Evolutionary conservation across 2,329 filamentous ascomycete species (phyloP).

Genomic region (Aspergillus costaricaensis): DNA sequence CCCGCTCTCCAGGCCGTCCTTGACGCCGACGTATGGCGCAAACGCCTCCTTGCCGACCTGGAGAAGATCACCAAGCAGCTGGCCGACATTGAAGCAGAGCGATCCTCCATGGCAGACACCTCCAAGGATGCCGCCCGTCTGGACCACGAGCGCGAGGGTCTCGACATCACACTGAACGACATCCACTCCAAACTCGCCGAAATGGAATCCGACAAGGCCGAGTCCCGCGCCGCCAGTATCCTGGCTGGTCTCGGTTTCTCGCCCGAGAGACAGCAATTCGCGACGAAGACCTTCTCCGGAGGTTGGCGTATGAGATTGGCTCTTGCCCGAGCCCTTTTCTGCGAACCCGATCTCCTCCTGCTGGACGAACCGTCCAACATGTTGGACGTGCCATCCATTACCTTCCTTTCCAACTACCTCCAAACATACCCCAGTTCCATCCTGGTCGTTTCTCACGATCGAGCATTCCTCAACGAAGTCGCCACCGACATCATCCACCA

Average conservation of each 20-base stretch:
- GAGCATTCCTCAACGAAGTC: constrained; percentile 97
- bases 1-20: constrained; percentile 91
- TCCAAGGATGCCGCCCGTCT: constrained; percentile 83
- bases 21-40: constrained; percentile 97
- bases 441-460: constrained; percentile 96
- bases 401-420: constrained; percentile 94
- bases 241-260: constrained; percentile 97
- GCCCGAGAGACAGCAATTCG: constrained; percentile 82
- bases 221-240: constrained; percentile 92
- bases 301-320: constrained; percentile 99
- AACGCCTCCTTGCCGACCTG: constrained; percentile 88
- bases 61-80: constrained; percentile 79
- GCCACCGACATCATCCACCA: constrained; percentile 99
- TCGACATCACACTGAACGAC: constrained; percentile 87
- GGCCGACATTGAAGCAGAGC: constrained; percentile 72
- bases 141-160: constrained; percentile 83
- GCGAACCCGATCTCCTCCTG: constrained; percentile 90
- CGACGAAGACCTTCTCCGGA: constrained; percentile 97
- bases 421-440: constrained; percentile 93
- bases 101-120: constrained; percentile 82
- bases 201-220: constrained; percentile 99
- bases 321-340: constrained; percentile 91
- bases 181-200: constrained; percentile 89
- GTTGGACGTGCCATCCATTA: constrained; percentile 99
- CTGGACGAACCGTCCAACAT: constrained; percentile 78